Evolutionary conservation across 306 rosid species (phyloP), one percentile per base, ranked within the genome.

Genomic region (Begonia loranthoides): DNA sequence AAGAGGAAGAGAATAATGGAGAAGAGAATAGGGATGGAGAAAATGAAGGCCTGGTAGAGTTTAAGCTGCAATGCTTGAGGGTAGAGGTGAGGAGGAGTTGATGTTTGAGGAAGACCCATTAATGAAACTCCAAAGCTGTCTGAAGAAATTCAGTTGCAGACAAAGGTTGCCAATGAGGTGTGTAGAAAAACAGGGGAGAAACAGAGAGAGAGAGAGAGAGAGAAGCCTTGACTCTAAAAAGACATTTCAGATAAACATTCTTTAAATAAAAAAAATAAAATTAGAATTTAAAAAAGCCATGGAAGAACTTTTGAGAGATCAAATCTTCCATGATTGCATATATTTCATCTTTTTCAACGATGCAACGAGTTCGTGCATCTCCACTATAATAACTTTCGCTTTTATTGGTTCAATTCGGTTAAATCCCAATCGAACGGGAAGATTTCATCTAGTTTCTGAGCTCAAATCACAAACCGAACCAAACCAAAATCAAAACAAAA

Each of bases 21-120:
- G 43, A 87, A 83, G 45, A 87, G 87, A 49, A 87, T 78, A 0
- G 96, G 96, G 52, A 87, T 80, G 19, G 96, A 87, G 70, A 87
- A 83, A 52, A 85, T 81, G 83, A 87, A 87, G 61, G 96, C 96
- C 12, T 87, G 96, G 54, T 87, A 87, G 34, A 87, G 87, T 50
- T 83, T 83, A 3, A 87, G 77, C 62, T 87, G 94, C 54, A 87
- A 78, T 21, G 84, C 86, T 49, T 76, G 81, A 22, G 92, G 82
- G 68, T 85, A 81, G 52, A 78, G 69, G 56, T 76, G 89, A 49
- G 80, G 65, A 65, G 87, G 56, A 22, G 13, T 45, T 70, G 79
- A 74, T 61, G 74, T 66, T 73, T 79, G 68, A 59, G 85, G 74
- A 56, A 51, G 46, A 48, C 65, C 76, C 95, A 86, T 80, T 40